Base-by-base conservation (phyloP, 495 filamentous ascomycete species). In the Sporormia fimetaria region DNA sequence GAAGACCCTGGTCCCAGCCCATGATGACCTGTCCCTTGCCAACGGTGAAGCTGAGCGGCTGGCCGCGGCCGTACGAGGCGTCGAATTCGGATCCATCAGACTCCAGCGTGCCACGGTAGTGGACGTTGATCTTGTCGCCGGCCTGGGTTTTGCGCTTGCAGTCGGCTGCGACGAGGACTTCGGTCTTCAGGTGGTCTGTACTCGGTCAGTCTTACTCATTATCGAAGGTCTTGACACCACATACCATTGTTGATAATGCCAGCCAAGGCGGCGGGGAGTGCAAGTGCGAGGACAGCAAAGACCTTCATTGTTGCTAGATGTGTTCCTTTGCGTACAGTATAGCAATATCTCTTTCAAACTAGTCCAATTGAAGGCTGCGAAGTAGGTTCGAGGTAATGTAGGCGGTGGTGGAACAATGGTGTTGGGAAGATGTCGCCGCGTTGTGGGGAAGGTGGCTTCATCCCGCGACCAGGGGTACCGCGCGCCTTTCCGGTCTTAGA, bases 21-120 rank as follows among this genome's bases (percentile, higher is more conserved):
- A 64, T 64, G 57, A 67, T 67, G 24, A 67, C 64, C 48, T 60
- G 57, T 9, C 64, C 64, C 26, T 58, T 51, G 37, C 64, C 64
- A 18, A 67, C 55, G 25, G 39, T 51, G 48, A 67, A 67, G 27
- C 42, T 44, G 9, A 67, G 49, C 4, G 64, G 64, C 25, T 43
- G 34, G 30, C 61, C 63, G 40, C 64, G 60, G 51, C 65, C 62
- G 56, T 67, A 67, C 21, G 52, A 59, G 28, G 62, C 59, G 43
- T 67, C 64, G 44, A 64, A 64, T 36, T 63, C 58, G 39, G 33
- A 45, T 47, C 63, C 63, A 29, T 66, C 62, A 3, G 34, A 41
- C 26, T 56, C 59, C 6, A 67, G 59, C 2, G 63, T 67, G 16
- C 64, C 64, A 34, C 62, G 58, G 52, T 67, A 67, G 52, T 67